phyloP scores from a whole-genome alignment of 345 rosid genomes.

The Gossypium bickii region DNA sequence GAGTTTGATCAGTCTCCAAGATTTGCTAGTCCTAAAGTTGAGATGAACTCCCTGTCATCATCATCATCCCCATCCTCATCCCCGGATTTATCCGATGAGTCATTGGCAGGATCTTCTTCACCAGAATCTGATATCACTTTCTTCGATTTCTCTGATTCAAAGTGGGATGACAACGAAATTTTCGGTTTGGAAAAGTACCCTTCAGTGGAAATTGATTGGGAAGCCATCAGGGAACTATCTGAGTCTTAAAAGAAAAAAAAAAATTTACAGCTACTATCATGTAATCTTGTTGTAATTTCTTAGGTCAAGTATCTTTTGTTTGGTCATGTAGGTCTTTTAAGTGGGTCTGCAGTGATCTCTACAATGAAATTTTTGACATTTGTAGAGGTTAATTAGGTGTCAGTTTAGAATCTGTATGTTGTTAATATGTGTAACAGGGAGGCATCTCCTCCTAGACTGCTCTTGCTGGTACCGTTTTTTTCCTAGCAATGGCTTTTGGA shows the following conservation, averaged over 20 bases:
- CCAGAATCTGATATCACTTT: slow-evolving; percentile 59
- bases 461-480: slow-evolving; percentile 28
- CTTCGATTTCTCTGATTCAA: slow-evolving; percentile 44
- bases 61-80: slow-evolving; percentile 28
- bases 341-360: slow-evolving; percentile 29
- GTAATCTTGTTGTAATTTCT: neutral
- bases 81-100: slow-evolving; percentile 43
- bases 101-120: slow-evolving; percentile 48
- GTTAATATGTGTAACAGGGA: slow-evolving; percentile 20
- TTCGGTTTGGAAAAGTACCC: slow-evolving; percentile 65
- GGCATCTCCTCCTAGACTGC: slow-evolving; percentile 16
- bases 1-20: slow-evolving; percentile 26
- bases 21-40: slow-evolving; percentile 27
- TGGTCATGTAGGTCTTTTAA: slow-evolving; percentile 10
- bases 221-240: slow-evolving; percentile 49
- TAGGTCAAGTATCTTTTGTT: neutral
- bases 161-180: slow-evolving; percentile 36
- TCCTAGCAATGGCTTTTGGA: slow-evolving; percentile 14
- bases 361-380: slow-evolving; percentile 52
- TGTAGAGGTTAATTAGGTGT: slow-evolving; percentile 38
- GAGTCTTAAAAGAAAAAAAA: slow-evolving; percentile 23
- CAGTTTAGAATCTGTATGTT: slow-evolving; percentile 14
- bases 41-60: slow-evolving; percentile 15
- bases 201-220: slow-evolving; percentile 90
- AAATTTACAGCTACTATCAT: neutral